Conservation (phyloP, 2,329 filamentous ascomycete species). For the Acrodontium crateriforme region DNA sequence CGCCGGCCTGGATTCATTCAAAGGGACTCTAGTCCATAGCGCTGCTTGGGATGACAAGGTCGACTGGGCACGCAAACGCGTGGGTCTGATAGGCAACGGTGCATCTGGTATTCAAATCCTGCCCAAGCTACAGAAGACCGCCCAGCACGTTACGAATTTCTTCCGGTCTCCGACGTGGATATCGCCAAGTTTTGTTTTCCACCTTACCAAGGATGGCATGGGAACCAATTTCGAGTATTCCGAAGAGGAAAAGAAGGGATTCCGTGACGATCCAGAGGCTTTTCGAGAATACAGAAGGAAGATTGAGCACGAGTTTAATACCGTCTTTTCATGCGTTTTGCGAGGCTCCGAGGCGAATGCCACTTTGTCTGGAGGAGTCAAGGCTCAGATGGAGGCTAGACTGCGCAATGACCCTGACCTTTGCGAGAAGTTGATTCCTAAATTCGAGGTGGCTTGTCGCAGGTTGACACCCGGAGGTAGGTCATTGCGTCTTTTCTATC, state of each 20-base stretch:
- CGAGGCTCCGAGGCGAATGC: slow-evolving; percentile 34
- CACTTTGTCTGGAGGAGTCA: slow-evolving; percentile 34
- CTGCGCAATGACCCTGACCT: slow-evolving; percentile 42
- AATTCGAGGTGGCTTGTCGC: slow-evolving; percentile 33
- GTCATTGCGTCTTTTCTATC: no score
- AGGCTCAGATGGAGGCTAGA: slow-evolving; percentile 38
- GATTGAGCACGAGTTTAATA: slow-evolving; percentile 32
- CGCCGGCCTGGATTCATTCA: slow-evolving; percentile 21
- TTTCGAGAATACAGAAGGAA: slow-evolving; percentile 30
- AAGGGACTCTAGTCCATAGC: slow-evolving; percentile 23
- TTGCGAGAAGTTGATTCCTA: slow-evolving; percentile 33
- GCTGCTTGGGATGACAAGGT: slow-evolving; percentile 20
- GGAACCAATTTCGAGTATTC: slow-evolving; percentile 15
- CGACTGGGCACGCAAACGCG: slow-evolving; percentile 18
- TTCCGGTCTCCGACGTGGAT: slow-evolving; percentile 29
- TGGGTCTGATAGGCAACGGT: slow-evolving; percentile 22
- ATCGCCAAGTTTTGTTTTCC: slow-evolving; percentile 13
- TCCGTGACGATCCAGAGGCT: slow-evolving; percentile 27
- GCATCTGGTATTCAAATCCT: slow-evolving; percentile 28
- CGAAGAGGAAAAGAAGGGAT: slow-evolving; percentile 15
- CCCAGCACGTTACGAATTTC: slow-evolving; percentile 21
- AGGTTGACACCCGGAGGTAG: slow-evolving; percentile 38
- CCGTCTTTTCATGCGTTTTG: slow-evolving; percentile 29
- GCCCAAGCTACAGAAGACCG: slow-evolving; percentile 22
- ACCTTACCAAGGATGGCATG: no score